Conservation (phyloP, 2,329 filamentous ascomycete genomes). For the Beauveria varroae region DNA sequence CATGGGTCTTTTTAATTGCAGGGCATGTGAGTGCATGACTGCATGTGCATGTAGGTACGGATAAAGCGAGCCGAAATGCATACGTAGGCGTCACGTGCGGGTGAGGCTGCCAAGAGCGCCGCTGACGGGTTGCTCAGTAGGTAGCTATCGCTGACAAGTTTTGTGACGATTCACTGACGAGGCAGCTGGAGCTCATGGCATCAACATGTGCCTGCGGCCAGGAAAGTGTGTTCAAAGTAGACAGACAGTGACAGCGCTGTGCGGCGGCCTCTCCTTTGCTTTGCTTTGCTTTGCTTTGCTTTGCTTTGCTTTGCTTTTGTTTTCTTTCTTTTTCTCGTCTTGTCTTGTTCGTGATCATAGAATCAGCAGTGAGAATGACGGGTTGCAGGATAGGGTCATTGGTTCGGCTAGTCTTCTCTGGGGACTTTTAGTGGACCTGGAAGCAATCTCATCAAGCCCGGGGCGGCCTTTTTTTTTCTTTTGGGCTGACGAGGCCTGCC, state of each 20-base stretch:
- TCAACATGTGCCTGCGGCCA: neutral
- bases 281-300: no score
- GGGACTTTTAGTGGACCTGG: neutral
- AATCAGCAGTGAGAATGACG: neutral
- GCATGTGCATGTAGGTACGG: neutral
- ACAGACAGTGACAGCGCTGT: neutral
- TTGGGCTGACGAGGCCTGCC: neutral
- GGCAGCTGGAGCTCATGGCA: neutral
- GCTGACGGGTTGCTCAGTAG: neutral
- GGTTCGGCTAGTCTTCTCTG: neutral
- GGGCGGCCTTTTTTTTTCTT: no score
- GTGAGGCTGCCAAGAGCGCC: neutral
- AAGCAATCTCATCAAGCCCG: no score
- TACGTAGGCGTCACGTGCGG: conserved; percentile 9
- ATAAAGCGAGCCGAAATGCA: neutral
- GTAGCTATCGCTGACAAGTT: neutral
- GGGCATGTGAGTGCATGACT: no score
- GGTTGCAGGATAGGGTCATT: neutral
- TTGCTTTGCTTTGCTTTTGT: no score
- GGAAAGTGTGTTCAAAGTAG: no score
- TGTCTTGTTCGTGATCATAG: no score
- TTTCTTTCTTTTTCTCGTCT: no score
- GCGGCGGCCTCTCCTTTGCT: neutral
- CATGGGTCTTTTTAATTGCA: no score
- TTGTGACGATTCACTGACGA: no score